Base-by-base conservation (phyloP, 345 rosid species). In the Excoecaria agallocha region DNA sequence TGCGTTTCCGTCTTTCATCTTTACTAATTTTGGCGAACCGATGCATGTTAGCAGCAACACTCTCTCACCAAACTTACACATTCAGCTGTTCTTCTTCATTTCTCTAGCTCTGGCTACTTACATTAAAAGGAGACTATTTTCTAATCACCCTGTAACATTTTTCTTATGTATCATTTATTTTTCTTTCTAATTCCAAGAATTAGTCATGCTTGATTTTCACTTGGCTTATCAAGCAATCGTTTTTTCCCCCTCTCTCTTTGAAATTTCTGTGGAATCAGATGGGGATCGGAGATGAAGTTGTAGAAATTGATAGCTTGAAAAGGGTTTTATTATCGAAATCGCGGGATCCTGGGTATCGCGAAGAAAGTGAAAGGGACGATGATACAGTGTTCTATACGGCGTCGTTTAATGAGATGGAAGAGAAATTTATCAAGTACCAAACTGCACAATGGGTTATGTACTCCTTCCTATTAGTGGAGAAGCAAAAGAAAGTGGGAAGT, bases 381-480 rank as follows among this genome's bases (percentile, higher is more conserved):
- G 90, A 86, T 16, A 54, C 86, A 3, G 67, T 88, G 38, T 78
- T 89, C 4, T 88, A 86, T 54, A 55, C 81, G 55, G 94, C 92
- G 9, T 85, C 90, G 3, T 88, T 90, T 39, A 73, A 38, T 38
- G 91, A 86, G 46, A 85, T 78, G 81, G 92, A 88, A 57, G 92
- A 88, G 20, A 74, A 79, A 63, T 90, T 82, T 66, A 80, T 88
- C 17, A 83, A 86, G 72, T 76, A 84, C 67, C 90, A 84, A 58
- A 88, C 92, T 5, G 83, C 82, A 30, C 87, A 76, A 37, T 90
- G 94, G 92, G 82, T 86, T 63, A 74, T 85, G 13, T 86, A 83
- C 74, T 90, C 94, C 19, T 72, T 90, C 87, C 84, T 81, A 66
- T 67, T 90, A n/a, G n/a, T n/a, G n/a, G n/a, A n/a, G n/a, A n/a